Evolutionary conservation across 768 basidiomycete genomes (phyloP).

Genomic region (Paxillus involutus): DNA sequence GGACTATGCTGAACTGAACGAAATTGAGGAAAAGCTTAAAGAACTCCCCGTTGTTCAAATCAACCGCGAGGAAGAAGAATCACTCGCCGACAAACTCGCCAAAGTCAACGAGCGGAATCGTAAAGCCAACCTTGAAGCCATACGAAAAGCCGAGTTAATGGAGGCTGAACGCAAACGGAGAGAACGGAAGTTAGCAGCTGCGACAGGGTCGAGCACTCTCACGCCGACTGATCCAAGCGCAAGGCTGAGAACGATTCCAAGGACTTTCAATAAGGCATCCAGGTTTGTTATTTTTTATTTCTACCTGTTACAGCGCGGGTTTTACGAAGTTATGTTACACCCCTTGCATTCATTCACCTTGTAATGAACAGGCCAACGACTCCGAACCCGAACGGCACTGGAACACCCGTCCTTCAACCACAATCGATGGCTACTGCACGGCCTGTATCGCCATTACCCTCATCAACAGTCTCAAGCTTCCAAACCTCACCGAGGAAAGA

Average conservation of each 20-base stretch:
- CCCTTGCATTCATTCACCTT: slow-evolving; percentile 5
- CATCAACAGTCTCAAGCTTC: slow-evolving; percentile 23
- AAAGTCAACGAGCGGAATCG: slow-evolving; percentile 90
- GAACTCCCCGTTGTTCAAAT: slow-evolving; percentile 36
- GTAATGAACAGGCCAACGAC: slow-evolving; percentile 34
- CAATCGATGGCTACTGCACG: slow-evolving; percentile 26
- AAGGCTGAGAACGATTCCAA: slow-evolving; percentile 62
- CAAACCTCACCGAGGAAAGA: slow-evolving; percentile 28
- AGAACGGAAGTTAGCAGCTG: slow-evolving; percentile 58
- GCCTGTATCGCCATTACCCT: slow-evolving; percentile 37
- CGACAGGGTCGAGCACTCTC: slow-evolving; percentile 34
- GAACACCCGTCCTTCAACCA: slow-evolving; percentile 38
- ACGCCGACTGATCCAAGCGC: slow-evolving; percentile 64
- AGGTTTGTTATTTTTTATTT: slow-evolving; percentile 46
- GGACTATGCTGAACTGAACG: slow-evolving; percentile 60
- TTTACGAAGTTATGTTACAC: slow-evolving; percentile 20
- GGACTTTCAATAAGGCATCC: slow-evolving; percentile 54
- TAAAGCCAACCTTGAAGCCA: slow-evolving; percentile 77
- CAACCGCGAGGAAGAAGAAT: slow-evolving; percentile 29
- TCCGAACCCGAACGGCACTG: slow-evolving; percentile 49
- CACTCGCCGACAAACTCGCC: slow-evolving; percentile 53
- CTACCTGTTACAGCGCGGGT: slow-evolving; percentile 9
- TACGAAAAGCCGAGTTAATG: slow-evolving; percentile 71
- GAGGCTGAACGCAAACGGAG: slow-evolving; percentile 69
- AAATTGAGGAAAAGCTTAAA: slow-evolving; percentile 65